These are phyloP conservation scores for Knufia petricola DNA, from an alignment of 2,329 filamentous ascomycete species.

Conservation along the genomic window DNA sequence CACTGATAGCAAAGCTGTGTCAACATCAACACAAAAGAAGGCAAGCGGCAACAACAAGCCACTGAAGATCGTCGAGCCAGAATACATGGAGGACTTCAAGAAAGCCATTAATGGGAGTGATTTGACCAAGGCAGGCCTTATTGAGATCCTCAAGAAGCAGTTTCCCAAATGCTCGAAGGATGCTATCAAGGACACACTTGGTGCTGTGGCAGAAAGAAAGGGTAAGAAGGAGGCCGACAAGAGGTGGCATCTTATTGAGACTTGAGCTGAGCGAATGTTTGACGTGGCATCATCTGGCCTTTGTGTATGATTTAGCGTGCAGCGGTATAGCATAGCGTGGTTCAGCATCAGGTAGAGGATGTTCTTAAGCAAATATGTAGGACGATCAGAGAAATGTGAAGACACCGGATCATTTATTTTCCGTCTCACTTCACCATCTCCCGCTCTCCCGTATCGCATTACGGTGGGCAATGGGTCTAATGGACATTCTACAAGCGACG, in stretches of 20 bases:
- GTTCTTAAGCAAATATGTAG: background rate
- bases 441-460: too few species aligned
- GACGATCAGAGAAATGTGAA: background rate
- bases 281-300: background rate
- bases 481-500: too few species aligned
- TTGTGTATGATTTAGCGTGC: background rate
- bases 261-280: background rate
- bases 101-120: constrained; percentile 59
- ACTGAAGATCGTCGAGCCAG: constrained; percentile 41
- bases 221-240: constrained; percentile 55
- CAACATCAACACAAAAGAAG: constrained; percentile 1
- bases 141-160: constrained; percentile 65
- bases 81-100: constrained; percentile 59
- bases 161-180: constrained; percentile 63
- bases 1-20: constrained; percentile 1
- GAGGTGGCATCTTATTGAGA: constrained; percentile 46
- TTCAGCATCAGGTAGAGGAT: background rate
- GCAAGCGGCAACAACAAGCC: constrained; percentile 12
- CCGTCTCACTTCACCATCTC: too few species aligned
- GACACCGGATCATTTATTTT: too few species aligned
- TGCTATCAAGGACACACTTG: constrained; percentile 61
- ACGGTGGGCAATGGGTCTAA: too few species aligned
- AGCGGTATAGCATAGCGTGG: background rate
- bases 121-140: constrained; percentile 62
- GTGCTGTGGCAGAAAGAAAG: constrained; percentile 53